Percentiles rank a stretch among this genome's conserved stretches.
Evolutionary conservation across 2,329 filamentous ascomycete genomes (phyloP).

Genomic region (Didymella lethalis): DNA sequence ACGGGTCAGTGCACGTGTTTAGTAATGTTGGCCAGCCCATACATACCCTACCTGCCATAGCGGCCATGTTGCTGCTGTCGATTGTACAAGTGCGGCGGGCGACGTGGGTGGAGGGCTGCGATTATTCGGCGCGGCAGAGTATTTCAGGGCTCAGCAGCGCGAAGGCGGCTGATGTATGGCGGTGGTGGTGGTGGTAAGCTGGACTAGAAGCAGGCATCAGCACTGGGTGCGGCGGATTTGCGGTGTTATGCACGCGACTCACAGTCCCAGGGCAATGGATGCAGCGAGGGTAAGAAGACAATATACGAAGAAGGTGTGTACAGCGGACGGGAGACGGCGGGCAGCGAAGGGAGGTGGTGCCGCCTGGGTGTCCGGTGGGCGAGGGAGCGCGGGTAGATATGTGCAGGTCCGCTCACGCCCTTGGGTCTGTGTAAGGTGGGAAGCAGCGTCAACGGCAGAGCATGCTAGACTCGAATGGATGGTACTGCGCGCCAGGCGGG

Average conservation of each 20-base stretch:
- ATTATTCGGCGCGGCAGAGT: slow-evolving; percentile 1
- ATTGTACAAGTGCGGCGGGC: slow-evolving; percentile 29
- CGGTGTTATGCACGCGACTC: slow-evolving; percentile 24
- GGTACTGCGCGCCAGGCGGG: slow-evolving; percentile 49
- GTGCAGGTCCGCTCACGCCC: slow-evolving; percentile 36
- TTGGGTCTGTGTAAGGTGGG: slow-evolving; percentile 44
- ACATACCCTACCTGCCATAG: slow-evolving; percentile 46
- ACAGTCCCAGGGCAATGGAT: slow-evolving; percentile 26
- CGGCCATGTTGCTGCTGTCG: slow-evolving; percentile 38
- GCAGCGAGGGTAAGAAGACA: slow-evolving; percentile 27
- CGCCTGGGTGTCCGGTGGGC: slow-evolving; percentile 25
- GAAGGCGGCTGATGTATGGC: slow-evolving; percentile 14
- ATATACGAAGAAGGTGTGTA: slow-evolving; percentile 38
- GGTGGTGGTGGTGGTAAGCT: slow-evolving; percentile 26
- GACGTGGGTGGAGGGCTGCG: slow-evolving; percentile 13
- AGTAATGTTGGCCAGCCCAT: neutral
- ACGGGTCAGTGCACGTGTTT: slow-evolving; percentile 3
- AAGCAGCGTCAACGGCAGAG: slow-evolving; percentile 44
- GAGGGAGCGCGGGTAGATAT: slow-evolving; percentile 42
- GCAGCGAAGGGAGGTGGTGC: slow-evolving; percentile 36
- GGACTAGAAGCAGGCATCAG: slow-evolving; percentile 48
- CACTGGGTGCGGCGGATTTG: slow-evolving; percentile 29
- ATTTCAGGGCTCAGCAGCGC: neutral
- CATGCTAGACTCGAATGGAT: slow-evolving; percentile 52
- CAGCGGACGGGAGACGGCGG: slow-evolving; percentile 34